Percentiles rank a stretch among this genome's conserved stretches.
phyloP scores from a whole-genome alignment of 2,329 filamentous ascomycete species.

The Teratosphaeria gauchensis region DNA sequence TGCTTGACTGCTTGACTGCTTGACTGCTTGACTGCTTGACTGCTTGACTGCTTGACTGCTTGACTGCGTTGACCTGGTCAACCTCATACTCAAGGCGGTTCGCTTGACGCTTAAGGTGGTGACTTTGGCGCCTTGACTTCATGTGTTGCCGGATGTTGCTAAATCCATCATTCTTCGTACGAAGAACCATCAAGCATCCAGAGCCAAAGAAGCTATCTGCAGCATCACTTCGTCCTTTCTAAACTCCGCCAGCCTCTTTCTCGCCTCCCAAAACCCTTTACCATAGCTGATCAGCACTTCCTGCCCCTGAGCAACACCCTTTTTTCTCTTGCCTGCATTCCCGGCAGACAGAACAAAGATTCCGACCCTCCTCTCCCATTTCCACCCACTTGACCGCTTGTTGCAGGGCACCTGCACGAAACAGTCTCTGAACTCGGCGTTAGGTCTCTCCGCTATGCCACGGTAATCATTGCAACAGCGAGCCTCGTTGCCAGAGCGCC shows the following conservation, averaged over 20 bases:
- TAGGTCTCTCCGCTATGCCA: conserved; percentile 33
- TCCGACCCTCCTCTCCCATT: conserved; percentile 39
- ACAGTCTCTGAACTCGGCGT: conserved; percentile 29
- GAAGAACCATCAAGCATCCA: conserved; percentile 15
- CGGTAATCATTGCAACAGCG: conserved; percentile 47
- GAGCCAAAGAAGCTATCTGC: conserved; percentile 15
- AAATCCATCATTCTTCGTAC: too few relatives aligned
- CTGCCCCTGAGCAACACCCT: conserved; percentile 38
- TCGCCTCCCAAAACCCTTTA: conserved; percentile 29
- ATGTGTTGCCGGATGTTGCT: too few relatives aligned
- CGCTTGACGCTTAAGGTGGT: too few relatives aligned
- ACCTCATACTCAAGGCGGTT: too few relatives aligned
- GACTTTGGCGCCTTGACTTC: too few relatives aligned
- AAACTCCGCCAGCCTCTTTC: conserved; percentile 16
- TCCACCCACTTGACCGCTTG: conserved; percentile 27
- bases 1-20: too few relatives aligned
- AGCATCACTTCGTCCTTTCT: conserved; percentile 20
- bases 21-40: too few relatives aligned
- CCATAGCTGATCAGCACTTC: conserved; percentile 47
- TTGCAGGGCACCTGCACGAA: conserved; percentile 28
- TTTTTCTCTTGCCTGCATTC: conserved; percentile 38
- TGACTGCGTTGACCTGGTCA: too few relatives aligned
- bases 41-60: too few relatives aligned
- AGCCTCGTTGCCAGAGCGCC: conserved; percentile 41
- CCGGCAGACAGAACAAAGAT: conserved; percentile 42